These are phyloP conservation scores for Trypanosoma congolense DNA, from an alignment of 208 protist genomes.

Conservation along the genomic window DNA sequence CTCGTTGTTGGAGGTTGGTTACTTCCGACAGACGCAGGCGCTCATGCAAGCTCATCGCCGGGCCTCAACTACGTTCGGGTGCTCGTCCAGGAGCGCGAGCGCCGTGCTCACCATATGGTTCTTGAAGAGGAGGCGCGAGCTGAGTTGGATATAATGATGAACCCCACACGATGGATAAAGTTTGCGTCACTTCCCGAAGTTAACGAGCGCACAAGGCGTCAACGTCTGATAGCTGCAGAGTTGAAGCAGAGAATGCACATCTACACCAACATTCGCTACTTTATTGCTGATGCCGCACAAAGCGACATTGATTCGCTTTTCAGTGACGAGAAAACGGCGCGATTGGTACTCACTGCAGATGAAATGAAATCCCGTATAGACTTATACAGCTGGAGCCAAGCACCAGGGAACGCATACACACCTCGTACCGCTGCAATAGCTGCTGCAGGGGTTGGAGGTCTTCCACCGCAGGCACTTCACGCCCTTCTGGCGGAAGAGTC, in stretches of 20 bases:
- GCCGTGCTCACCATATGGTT: constrained; percentile 34
- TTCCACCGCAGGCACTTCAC: constrained; percentile 26
- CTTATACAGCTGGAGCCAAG: constrained; percentile 23
- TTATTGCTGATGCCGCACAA: constrained; percentile 15
- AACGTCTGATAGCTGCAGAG: constrained; percentile 19
- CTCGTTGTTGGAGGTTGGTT: constrained; percentile 55
- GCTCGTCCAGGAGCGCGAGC: constrained; percentile 32
- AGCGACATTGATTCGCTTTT: constrained; percentile 37
- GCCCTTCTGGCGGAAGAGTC: constrained; percentile 43
- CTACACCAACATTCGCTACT: constrained; percentile 12
- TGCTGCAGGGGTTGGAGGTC: neutral
- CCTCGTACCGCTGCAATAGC: constrained; percentile 5
- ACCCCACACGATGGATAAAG: constrained; percentile 16
- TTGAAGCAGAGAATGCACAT: constrained; percentile 18
- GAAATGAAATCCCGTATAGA: constrained; percentile 59
- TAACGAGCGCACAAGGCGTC: constrained; percentile 7
- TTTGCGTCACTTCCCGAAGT: constrained; percentile 8
- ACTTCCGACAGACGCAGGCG: constrained; percentile 54
- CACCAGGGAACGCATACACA: constrained; percentile 1
- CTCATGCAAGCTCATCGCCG: constrained; percentile 47
- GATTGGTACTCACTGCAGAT: constrained; percentile 44
- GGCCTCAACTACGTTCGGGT: constrained; percentile 35
- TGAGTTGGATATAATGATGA: constrained; percentile 47
- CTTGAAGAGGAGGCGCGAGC: constrained; percentile 35
- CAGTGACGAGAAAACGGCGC: constrained; percentile 45